Evolutionary conservation across 148 eudicot genomes (phyloP).

Genomic region (Limonium bicolor): DNA sequence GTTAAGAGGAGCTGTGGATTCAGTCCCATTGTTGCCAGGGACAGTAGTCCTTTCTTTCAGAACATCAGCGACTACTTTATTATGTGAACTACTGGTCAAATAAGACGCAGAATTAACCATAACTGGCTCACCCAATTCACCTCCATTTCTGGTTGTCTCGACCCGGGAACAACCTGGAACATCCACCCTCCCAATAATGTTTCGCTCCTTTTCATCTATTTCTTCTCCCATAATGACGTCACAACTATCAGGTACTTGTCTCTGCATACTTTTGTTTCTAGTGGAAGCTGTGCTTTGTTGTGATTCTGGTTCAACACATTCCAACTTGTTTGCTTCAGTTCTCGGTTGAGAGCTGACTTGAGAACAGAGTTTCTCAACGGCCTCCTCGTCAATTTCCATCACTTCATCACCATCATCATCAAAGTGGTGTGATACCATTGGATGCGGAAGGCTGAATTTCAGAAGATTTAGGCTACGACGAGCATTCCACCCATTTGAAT

Average conservation of each 20-base stretch:
- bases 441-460: conserved; percentile 74
- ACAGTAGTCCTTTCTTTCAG: neutral
- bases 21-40: conserved; percentile 6
- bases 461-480: conserved; percentile 80
- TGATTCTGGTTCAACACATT: no score
- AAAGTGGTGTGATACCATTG: conserved; percentile 34
- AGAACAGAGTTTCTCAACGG: conserved; percentile 23
- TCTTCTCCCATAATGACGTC: conserved; percentile 72
- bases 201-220: conserved; percentile 23
- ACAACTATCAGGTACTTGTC: conserved; percentile 25
- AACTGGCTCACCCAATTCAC: conserved; percentile 6
- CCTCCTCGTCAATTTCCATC: conserved; percentile 84
- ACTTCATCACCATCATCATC: conserved; percentile 85
- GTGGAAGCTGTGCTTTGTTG: no score
- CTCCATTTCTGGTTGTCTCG: neutral
- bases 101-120: conserved; percentile 4
- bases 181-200: conserved; percentile 5
- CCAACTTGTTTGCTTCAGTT: conserved; percentile 1
- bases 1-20: conserved; percentile 15
- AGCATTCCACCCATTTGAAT: conserved; percentile 82
- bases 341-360: conserved; percentile 15
- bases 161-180: neutral
- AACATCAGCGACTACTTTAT: conserved; percentile 7
- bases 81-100: conserved; percentile 5
- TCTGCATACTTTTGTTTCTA: conserved; percentile 10